Conservation (phyloP, 2,329 filamentous ascomycete genomes). For the Ceratocystis albifundus region DNA sequence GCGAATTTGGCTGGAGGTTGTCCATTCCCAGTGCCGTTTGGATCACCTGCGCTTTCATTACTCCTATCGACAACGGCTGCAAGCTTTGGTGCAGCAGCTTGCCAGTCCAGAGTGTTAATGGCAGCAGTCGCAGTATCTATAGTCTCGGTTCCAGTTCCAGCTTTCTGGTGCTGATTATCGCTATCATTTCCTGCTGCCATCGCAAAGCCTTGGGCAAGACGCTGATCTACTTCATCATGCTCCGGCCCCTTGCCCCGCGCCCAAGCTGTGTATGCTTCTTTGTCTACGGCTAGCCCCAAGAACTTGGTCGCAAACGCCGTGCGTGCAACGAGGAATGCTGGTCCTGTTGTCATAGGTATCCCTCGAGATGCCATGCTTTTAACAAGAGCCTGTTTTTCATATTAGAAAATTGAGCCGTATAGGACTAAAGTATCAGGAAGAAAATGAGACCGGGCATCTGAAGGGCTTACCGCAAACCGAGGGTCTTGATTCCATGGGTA, state of each 20-base stretch:
- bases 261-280: slow-evolving; percentile 57
- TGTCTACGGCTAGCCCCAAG: slow-evolving; percentile 47
- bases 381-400: slow-evolving; percentile 20
- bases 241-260: slow-evolving; percentile 31
- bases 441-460: not conserved
- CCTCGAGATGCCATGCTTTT: slow-evolving; percentile 36
- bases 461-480: slow-evolving; percentile 48
- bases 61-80: slow-evolving; percentile 38
- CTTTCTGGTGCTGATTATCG: not conserved
- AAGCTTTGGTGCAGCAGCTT: slow-evolving; percentile 39
- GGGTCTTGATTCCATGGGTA: slow-evolving; percentile 58
- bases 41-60: not conserved
- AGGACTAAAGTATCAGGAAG: not conserved
- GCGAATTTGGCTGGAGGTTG: slow-evolving; percentile 46
- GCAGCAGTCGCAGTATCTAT: slow-evolving; percentile 8
- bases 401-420: not conserved
- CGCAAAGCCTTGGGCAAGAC: slow-evolving; percentile 29
- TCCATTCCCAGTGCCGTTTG: slow-evolving; percentile 24
- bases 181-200: not conserved
- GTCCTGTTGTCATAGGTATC: slow-evolving; percentile 43
- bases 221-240: slow-evolving; percentile 29
- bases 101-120: slow-evolving; percentile 34
- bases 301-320: slow-evolving; percentile 52
- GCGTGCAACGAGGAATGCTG: slow-evolving; percentile 38
- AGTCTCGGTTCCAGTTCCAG: slow-evolving; percentile 16